Base-by-base conservation (phyloP, 2,329 filamentous ascomycete genomes). In the Aspergillus aculeatus region DNA sequence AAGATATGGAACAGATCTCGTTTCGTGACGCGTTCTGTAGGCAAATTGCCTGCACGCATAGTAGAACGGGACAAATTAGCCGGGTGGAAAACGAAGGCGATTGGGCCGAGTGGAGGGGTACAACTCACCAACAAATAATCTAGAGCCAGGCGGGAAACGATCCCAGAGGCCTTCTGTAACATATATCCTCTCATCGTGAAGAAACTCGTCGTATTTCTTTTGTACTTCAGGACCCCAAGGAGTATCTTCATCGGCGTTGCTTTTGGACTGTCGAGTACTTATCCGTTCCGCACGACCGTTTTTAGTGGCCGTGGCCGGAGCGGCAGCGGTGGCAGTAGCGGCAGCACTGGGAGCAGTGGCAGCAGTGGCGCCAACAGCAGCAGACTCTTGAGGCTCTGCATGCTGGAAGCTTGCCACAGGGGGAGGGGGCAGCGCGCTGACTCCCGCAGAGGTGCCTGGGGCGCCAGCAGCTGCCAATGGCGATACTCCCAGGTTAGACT, bases 1-100 rank as follows among this genome's bases (percentile, higher is more conserved):
- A 99, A 98, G 19, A 94, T 83, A 71, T 96, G 89, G 77, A 96
- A 98, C 9, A 98, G 87, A 75, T 98, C 93, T 65, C 90, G 86
- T 77, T 98, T 98, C 6, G 91, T 95, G 14, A 96, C 93, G 71
- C 93, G 89, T 73, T 98, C 94, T 56, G 90, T 94, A 1, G 92
- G 93, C 11, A 99, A 83, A 72, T 98, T 99, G 57, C 93, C 92
- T 91, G 71, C 57, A 44, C 11, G 19, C 14, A 19, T 44, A 44
- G 38, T 29, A 12, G 16, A 44, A 19, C 14, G 38, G 16, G 73
- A 57, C 41, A n/a, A 24, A 19, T 38, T 12, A 51, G 32, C 21
- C 14, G 26, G 24, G 50, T 38, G 38, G 54, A 44, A 47, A 49
- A 26, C 51, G 21, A 19, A 29, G 6, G 23, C 24, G 10, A 12